phyloP scores from a whole-genome alignment of 306 rosid species.

The Pterocarpus santalinus region DNA sequence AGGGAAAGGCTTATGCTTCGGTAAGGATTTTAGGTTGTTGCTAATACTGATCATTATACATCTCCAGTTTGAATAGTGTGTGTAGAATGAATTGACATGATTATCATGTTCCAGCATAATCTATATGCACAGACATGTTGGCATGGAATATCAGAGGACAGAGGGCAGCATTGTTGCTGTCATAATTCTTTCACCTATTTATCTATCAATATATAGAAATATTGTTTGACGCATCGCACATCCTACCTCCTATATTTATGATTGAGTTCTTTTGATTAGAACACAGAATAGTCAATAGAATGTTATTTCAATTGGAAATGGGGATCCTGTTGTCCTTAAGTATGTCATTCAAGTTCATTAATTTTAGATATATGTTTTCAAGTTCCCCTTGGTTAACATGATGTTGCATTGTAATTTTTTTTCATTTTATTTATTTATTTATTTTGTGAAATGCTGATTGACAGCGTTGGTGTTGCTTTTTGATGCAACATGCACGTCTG shows the following conservation, averaged over 20 bases:
- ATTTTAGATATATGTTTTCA: background rate
- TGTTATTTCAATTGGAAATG: conserved; percentile 19
- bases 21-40: conserved; percentile 48
- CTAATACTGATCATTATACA: background rate
- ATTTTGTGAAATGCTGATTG: background rate
- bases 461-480: conserved; percentile 26
- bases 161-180: background rate
- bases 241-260: background rate
- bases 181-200: background rate
- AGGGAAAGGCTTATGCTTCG: conserved; percentile 80
- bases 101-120: background rate
- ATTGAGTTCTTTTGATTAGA: conserved; percentile 36
- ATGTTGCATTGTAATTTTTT: conserved; percentile 10
- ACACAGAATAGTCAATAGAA: conserved; percentile 12
- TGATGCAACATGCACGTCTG: conserved; percentile 30
- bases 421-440: background rate
- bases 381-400: conserved; percentile 15
- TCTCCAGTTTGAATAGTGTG: conserved; percentile 20
- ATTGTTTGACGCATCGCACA: too few species aligned
- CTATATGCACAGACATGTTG: too few species aligned
- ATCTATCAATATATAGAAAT: background rate
- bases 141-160: background rate
- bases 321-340: conserved; percentile 24
- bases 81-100: conserved; percentile 4
- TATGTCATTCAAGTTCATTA: conserved; percentile 16